These are phyloP conservation scores for Ganoderma meredithae DNA, from an alignment of 1,284 basidiomycete genomes.

Conservation along the genomic window DNA sequence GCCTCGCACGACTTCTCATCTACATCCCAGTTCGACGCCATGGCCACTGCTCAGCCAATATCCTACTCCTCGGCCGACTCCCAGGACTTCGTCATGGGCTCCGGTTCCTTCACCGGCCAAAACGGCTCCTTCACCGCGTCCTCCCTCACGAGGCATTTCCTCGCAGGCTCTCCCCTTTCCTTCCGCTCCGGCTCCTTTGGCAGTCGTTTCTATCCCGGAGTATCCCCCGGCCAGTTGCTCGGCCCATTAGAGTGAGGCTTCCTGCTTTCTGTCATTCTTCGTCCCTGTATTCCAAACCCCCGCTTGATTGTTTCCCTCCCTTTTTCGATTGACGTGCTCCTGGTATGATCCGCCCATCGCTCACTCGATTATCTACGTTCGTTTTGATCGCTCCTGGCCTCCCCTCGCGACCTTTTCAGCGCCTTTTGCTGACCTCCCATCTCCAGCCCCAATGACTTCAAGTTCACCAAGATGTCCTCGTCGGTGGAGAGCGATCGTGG, in stretches of 20 bases:
- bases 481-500: slow-evolving; percentile 68
- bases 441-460: slow-evolving; percentile 59
- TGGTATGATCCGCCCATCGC: slow-evolving; percentile 1
- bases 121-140: slow-evolving; percentile 59
- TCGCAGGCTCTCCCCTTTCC: slow-evolving; percentile 70
- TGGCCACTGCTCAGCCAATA: slow-evolving; percentile 65
- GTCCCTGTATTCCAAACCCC: neutral
- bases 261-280: neutral
- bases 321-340: neutral
- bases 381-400: no score
- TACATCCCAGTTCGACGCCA: slow-evolving; percentile 27
- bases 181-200: slow-evolving; percentile 71
- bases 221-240: slow-evolving; percentile 66
- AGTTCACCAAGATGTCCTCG: slow-evolving; percentile 60
- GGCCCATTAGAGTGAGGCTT: slow-evolving; percentile 66
- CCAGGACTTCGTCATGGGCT: slow-evolving; percentile 48
- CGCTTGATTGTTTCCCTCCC: neutral
- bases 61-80: slow-evolving; percentile 38
- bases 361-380: neutral
- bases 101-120: slow-evolving; percentile 57
- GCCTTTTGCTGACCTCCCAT: slow-evolving; percentile 7
- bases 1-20: slow-evolving; percentile 22
- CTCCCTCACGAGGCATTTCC: slow-evolving; percentile 68
- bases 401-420: neutral
- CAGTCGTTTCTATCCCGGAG: slow-evolving; percentile 64